phyloP scores from a whole-genome alignment of 2,329 filamentous ascomycete species.

The Tolypocladium capitatum region DNA sequence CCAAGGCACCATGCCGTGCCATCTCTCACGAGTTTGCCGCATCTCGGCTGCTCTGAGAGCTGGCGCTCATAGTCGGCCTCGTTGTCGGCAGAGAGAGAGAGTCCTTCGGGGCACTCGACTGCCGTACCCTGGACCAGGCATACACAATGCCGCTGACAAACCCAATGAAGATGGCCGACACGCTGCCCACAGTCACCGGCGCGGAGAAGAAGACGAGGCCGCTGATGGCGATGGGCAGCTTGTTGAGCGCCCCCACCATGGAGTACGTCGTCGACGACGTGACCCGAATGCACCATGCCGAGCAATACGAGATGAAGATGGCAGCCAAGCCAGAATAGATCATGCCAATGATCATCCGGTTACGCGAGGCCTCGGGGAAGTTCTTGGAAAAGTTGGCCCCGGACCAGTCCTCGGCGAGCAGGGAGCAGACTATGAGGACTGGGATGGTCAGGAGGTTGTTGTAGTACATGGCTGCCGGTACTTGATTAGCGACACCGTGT shows the following conservation, averaged over 20 bases:
- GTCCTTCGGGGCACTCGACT: conserved; percentile 53
- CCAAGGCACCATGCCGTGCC: neutral
- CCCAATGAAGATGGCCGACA: conserved; percentile 80
- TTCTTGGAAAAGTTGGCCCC: conserved; percentile 68
- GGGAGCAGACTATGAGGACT: conserved; percentile 68
- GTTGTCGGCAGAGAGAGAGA: conserved; percentile 47
- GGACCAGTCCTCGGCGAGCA: conserved; percentile 88
- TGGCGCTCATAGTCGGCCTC: conserved; percentile 64
- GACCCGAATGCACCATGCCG: conserved; percentile 95
- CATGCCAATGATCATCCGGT: conserved; percentile 74
- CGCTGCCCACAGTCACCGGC: conserved; percentile 80
- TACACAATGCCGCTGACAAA: conserved; percentile 91
- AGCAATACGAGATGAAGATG: conserved; percentile 97
- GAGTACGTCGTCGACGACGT: conserved; percentile 97
- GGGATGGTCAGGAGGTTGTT: conserved; percentile 97
- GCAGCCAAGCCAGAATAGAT: conserved; percentile 84
- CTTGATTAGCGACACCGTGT: neutral
- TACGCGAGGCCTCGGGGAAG: conserved; percentile 70
- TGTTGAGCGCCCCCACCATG: conserved; percentile 98
- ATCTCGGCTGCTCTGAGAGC: conserved; percentile 81
- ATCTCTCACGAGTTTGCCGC: conserved; percentile 44
- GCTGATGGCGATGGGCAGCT: conserved; percentile 85
- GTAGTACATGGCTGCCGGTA: conserved; percentile 85
- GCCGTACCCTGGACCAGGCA: conserved; percentile 48
- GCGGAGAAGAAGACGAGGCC: conserved; percentile 93